Base-by-base conservation (phyloP, 176 grass and related monocot genomes). In the Rhynchospora pubera region DNA sequence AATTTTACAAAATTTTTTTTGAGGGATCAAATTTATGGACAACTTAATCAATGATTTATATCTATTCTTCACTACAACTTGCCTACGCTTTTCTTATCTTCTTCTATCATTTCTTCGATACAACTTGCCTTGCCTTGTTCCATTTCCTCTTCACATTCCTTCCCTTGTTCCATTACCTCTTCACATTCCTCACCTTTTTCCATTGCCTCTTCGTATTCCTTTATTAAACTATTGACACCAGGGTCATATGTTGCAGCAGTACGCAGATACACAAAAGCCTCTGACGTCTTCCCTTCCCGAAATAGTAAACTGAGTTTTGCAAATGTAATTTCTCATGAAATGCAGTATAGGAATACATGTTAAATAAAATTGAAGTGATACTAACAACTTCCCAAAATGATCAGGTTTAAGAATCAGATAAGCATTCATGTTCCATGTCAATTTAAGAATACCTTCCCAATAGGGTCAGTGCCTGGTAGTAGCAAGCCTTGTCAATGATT, bases 171-270 rank as follows among this genome's bases (percentile, higher is more conserved):
- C 26, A 28, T 28, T 39, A 5, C 1, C 34, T 39, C 34, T 39
- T 39, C 34, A 39, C 34, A 39, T 39, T 39, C 34, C 34, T 62
- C 62, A 22, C 23, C 77, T 23, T 62, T 28, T 55, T 89, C 82
- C 76, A 81, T 87, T 72, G 57, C 55, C 26, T 91, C 91, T 73
- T 94, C 89, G 4, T 91, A 94, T 87, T 97, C 86, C 72, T 91
- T 90, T 11, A 92, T n/a, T 77, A 83, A 81, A 28, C 47, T 84
- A 81, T 87, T 62, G 65, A 82, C 70, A 23, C 30, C 42, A 45
- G 94, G 94, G 86, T 97, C 94, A 80, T 97, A 97, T 83, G 84
- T 72, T 59, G 68, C 84, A 62, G 77, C 94, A 59, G 83, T 86
- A 19, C 60, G 74, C 57, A 97, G 62, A 50, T 94, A 89, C 60